Evolutionary conservation across 257 asterid species (phyloP), one percentile per base, ranked within the genome.

Genomic region (Solanum etuberosum): DNA sequence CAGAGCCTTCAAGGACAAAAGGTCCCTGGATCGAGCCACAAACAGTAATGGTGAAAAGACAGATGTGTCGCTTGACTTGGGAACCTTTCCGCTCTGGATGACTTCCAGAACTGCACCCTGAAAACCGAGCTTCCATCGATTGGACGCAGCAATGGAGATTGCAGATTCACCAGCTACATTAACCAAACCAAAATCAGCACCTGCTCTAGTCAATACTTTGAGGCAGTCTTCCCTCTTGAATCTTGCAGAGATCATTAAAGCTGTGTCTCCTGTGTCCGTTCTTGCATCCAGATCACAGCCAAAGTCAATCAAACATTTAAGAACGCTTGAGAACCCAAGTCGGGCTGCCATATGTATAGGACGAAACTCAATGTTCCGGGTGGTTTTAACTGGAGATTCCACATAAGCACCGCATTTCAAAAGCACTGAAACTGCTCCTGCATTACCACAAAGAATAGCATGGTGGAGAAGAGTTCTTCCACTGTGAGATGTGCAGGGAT

Each of bases 391-490:
- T 27, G 93, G 89, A 86, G 92, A 87, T 86, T 95, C 98, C 54
- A 86, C 85, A 72, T 88, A 72, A 77, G 93, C 91, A 85, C 96
- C 94, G 29, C 85, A 90, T 86, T 93, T 90, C 83, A 92, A 40
- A 76, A 95, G 95, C 78, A 88, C 88, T 57, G 90, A 89, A 59
- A 92, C 92, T 9, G 98, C 98, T 86, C 88, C 90, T 32, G 32
- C 83, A 42, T 91, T 93, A 86, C 92, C 90, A 76, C 98, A 95
- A 29, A 94, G 93, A 87, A 95, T 88, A 87, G 98, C 96, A 86
- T 95, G 98, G 89, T 95, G 98, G 90, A 95, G 93, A 42, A 95
- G 93, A 46, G 94, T 91, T 88, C 98, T 93, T 43, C 95, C 95
- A 27, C 43, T 7, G 87, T 91, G 95, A 87, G 90, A 85, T 51